Evolutionary conservation across 805 yeast genomes (phyloP), one percentile per base, ranked within the genome.

Genomic region (Schizosaccharomyces cryophilus): DNA sequence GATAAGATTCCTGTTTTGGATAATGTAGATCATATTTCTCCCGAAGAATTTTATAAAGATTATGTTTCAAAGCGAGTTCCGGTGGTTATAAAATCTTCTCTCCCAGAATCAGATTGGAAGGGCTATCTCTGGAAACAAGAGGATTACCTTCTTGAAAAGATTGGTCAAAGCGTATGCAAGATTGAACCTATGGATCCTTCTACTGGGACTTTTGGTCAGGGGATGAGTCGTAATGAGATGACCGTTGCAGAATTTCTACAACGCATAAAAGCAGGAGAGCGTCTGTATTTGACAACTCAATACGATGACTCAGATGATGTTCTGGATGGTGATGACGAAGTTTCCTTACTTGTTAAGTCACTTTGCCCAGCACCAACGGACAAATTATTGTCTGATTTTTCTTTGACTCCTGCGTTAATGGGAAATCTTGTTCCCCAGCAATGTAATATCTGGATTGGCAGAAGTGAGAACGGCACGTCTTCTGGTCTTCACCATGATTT

Each of bases 401-500:
- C 42, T 17, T n/a, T 58, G 24, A 26, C 40, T 38, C 60, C 60
- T 17, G 30, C 38, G 29, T 24, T 58, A 15, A 58, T 38, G 45
- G 60, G 60, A 9, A 58, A 58, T 42, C 51, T 58, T 5, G 42
- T 58, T 21, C 60, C 45, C 15, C 60, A 58, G 17, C 60, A 58
- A 42, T 24, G 31, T 19, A 58, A 58, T 38, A 45, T 58, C 13
- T 58, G 60, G 60, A 30, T 58, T 42, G 60, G 60, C 11, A 31
- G 29, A 30, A 31, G 47, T 4, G 30, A 30, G 26, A 4, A 58
- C n/a, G 60, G 60, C 19, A 40, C 60, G 13, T 58, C 60, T 35
- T 35, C 48, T 26, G 60, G 60, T 30, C 29, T 58, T 21, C 60
- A 58, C 60, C 60, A 58, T 58, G 60, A 58, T 19, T 40, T 17